Evolutionary conservation across 2,329 filamentous ascomycete species (phyloP), one percentile per base, ranked within the genome.

Genomic region (Colletotrichum caudatum): DNA sequence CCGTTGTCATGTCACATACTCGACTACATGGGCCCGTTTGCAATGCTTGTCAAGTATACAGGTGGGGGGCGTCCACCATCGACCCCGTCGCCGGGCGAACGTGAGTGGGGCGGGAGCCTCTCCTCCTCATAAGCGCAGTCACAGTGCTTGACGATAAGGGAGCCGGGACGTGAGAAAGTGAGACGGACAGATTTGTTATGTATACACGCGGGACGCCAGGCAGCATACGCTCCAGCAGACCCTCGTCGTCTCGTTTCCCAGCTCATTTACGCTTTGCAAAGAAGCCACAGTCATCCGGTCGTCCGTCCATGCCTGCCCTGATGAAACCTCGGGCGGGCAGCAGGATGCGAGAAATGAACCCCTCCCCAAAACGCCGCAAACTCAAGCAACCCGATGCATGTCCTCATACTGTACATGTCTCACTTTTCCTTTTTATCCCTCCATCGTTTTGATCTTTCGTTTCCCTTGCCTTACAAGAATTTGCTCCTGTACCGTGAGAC

Each of bases 261-360:
- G 29, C 48, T 33, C 41, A 20, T 63, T 35, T 53, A 63, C 60
- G 46, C 60, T 53, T 51, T 53, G 60, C 46, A 63, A 53, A 63
- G 46, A 41, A 29, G 41, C 18, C 5, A 29, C 16, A 14, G 16
- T 16, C 33, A 39, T 39, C 16, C 23, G 23, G 9, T 48, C 60
- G 16, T 29, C 48, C 35, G 5, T 53, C 46, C 60, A 63, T 26
- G 8, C 16, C 39, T 9, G 26, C n/a, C 48, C 35, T 23, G 5
- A 11, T 18, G 14, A 11, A 8, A 23, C 23, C 14, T 18, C 48
- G 14, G 29, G 35, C 35, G 35, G 16, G 35, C 16, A 8, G 8
- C 2, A 39, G 9, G 16, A 48, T 48, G 41, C 6, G 26, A 29
- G 26, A 33, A 26, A 37, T 11, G 16, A 54, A n/a, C 46, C 46